Evolutionary conservation across 768 basidiomycete genomes (phyloP).

Genomic region (Lactarius akahatsu): DNA sequence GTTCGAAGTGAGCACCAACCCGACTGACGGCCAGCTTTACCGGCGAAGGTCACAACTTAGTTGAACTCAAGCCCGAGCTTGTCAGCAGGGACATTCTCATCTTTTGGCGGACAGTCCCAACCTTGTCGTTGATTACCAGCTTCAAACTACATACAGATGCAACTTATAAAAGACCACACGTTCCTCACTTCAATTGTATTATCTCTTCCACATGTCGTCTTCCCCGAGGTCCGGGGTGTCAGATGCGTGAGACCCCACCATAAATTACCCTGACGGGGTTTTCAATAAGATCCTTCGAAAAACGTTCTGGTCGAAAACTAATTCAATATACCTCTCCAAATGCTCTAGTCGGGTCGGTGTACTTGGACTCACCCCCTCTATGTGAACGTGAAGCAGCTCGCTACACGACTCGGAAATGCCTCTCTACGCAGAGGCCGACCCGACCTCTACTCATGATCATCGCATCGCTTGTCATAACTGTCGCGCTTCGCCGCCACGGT

Average conservation of each 20-base stretch:
- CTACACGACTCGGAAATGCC: slow-evolving; percentile 3
- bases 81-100: background rate
- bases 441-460: slow-evolving; percentile 3
- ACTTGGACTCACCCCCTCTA: slow-evolving; percentile 10
- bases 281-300: slow-evolving; percentile 2
- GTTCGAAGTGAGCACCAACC: background rate
- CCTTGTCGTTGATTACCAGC: background rate
- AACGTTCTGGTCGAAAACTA: background rate
- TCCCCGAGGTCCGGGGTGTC: background rate
- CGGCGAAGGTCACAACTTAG: slow-evolving; percentile 14
- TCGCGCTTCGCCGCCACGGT: slow-evolving; percentile 10
- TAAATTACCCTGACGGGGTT: slow-evolving; percentile 12
- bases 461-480: background rate
- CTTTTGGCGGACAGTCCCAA: too few species aligned
- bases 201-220: background rate
- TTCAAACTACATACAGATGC: slow-evolving; percentile 12
- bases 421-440: slow-evolving; percentile 1
- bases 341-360: background rate
- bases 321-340: background rate
- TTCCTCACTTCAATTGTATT: slow-evolving; percentile 10
- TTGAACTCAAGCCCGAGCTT: slow-evolving; percentile 12
- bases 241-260: slow-evolving; percentile 4
- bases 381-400: slow-evolving; percentile 19
- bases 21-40: slow-evolving; percentile 9
- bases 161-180: slow-evolving; percentile 12